These are phyloP conservation scores for Camellia lanceoleosa DNA, from an alignment of 148 eudicot genomes.

Conservation along the genomic window DNA sequence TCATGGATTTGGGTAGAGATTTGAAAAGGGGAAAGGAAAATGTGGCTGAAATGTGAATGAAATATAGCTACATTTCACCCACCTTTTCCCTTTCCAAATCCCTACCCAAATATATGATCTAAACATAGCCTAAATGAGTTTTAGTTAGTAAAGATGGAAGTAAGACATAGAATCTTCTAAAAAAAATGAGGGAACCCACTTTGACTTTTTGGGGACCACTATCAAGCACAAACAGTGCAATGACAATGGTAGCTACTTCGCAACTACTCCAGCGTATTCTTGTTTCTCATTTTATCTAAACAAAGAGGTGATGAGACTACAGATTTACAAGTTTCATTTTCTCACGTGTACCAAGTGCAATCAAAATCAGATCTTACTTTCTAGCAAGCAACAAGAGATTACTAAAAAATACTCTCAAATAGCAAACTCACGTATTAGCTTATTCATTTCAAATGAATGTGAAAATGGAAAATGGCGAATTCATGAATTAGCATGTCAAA, in stretches of 20 bases:
- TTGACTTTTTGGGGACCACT: neutral
- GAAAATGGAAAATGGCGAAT: neutral
- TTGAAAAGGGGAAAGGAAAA: no score
- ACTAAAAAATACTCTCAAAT: neutral
- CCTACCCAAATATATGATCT: no score
- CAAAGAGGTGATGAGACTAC: neutral
- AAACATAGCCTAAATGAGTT: neutral
- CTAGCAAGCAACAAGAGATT: neutral
- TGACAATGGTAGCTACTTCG: neutral
- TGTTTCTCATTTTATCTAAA: neutral
- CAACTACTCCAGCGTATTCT: neutral
- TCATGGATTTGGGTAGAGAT: no score
- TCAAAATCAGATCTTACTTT: neutral
- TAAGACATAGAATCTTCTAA: neutral
- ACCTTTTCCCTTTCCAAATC: no score
- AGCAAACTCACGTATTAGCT: no score
- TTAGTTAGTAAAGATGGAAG: neutral
- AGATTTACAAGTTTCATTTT: neutral
- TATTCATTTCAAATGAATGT: no score
- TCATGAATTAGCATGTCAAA: slow-evolving; percentile 25
- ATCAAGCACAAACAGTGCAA: neutral
- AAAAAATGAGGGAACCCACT: neutral
- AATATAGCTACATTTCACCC: no score
- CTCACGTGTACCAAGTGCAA: neutral
- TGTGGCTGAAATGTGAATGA: no score